A percentile compares a stretch with the other conserved stretches of the same genome.
phyloP scores from a whole-genome alignment of 768 basidiomycete genomes.

The Gloeostereum incarnatum region DNA sequence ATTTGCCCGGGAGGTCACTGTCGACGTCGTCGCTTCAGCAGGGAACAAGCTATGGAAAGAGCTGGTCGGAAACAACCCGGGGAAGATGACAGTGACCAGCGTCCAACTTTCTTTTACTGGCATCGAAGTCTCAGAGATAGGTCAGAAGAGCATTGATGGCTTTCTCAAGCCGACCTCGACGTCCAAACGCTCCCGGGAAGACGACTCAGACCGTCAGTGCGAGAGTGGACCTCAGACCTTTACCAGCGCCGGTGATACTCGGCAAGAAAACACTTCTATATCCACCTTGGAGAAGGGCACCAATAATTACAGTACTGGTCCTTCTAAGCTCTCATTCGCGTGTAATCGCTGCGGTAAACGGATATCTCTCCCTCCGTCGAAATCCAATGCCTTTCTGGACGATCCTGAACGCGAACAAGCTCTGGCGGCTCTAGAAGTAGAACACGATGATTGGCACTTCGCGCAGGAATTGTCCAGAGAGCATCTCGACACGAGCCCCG shows the following conservation, averaged over 20 bases:
- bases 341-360: constrained; percentile 50
- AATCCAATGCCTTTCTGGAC: constrained; percentile 10
- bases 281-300: too few species aligned
- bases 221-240: constrained; percentile 4
- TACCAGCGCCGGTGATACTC: too few species aligned
- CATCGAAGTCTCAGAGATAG: constrained; percentile 63
- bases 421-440: constrained; percentile 39
- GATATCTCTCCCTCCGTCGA: not conserved
- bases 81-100: constrained; percentile 56
- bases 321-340: constrained; percentile 27
- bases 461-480: constrained; percentile 65
- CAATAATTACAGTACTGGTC: too few species aligned
- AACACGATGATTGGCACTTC: constrained; percentile 88
- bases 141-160: constrained; percentile 81
- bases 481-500: constrained; percentile 12
- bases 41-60: constrained; percentile 86
- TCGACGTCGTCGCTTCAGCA: constrained; percentile 66
- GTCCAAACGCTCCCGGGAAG: constrained; percentile 30
- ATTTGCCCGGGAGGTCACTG: constrained; percentile 62
- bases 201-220: constrained; percentile 11
- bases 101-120: constrained; percentile 72
- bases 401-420: constrained; percentile 23
- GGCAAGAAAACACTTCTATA: too few species aligned
- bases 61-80: constrained; percentile 47
- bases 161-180: constrained; percentile 50